Percentiles rank a stretch among this genome's conserved stretches.
phyloP scores from a whole-genome alignment of 2,329 filamentous ascomycete species.

The Aschersonia sp. region DNA sequence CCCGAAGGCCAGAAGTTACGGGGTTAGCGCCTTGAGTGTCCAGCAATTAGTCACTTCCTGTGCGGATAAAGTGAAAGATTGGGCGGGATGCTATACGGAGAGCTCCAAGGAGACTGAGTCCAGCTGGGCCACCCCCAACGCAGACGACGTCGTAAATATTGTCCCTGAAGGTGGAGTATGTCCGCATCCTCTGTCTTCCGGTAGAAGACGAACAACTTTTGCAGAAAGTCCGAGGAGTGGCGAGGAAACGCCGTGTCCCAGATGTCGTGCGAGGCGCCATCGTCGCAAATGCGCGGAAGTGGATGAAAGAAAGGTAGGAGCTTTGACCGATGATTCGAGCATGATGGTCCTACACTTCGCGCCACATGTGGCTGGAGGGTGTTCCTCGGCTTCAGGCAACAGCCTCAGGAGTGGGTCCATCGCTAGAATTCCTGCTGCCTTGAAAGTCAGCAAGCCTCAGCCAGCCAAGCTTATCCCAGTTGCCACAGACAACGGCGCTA shows the following conservation, averaged over 20 bases:
- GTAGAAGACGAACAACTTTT: conserved; percentile 27
- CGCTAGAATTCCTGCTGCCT: not conserved
- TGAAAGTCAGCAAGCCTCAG: not conserved
- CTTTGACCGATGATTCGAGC: too few relatives aligned
- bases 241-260: conserved; percentile 11
- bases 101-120: conserved; percentile 66
- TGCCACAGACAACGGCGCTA: conserved; percentile 25
- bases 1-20: conserved; percentile 58
- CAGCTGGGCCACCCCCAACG: conserved; percentile 78
- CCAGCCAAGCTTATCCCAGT: conserved; percentile 8
- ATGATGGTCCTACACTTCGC: too few relatives aligned
- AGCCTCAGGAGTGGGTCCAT: not conserved
- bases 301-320: too few relatives aligned
- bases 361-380: conserved; percentile 3
- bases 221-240: conserved; percentile 25
- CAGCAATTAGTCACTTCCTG: not conserved
- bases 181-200: conserved; percentile 20
- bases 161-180: conserved; percentile 30
- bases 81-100: conserved; percentile 37
- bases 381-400: not conserved
- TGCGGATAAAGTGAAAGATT: not conserved
- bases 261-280: conserved; percentile 10
- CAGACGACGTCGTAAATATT: conserved; percentile 91
- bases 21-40: conserved; percentile 52
- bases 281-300: not conserved